phyloP scores from a whole-genome alignment of 352 stramenopile species.

The Globisporangium iwayamae region DNA sequence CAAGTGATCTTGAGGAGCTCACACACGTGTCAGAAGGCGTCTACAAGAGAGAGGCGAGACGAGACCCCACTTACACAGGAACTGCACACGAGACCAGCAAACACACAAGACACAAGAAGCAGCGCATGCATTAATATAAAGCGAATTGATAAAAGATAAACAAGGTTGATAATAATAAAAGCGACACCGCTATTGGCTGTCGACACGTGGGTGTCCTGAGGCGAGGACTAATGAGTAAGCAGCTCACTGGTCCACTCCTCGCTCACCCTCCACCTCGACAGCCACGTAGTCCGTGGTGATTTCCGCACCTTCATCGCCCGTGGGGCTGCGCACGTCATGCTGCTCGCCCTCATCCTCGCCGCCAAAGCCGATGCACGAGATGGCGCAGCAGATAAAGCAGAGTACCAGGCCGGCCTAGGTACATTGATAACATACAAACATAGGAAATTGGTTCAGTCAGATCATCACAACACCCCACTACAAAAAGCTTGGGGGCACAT shows the following conservation, averaged over 20 bases:
- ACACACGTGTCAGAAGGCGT: no score
- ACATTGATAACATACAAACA: background rate
- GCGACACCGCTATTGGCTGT: background rate
- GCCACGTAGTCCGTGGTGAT: conserved; percentile 52
- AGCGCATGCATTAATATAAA: background rate
- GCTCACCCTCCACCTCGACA: conserved; percentile 35
- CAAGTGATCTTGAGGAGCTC: no score
- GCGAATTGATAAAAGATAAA: background rate
- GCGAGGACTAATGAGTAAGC: background rate
- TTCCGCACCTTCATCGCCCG: conserved; percentile 68
- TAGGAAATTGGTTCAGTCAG: background rate
- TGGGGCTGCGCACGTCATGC: conserved; percentile 40
- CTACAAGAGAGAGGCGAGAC: no score
- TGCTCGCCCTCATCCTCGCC: conserved; percentile 32
- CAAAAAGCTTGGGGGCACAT: background rate
- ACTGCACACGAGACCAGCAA: no score
- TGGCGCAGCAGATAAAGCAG: conserved; percentile 77
- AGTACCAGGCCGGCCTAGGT: conserved; percentile 60
- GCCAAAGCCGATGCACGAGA: conserved; percentile 59
- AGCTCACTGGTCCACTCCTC: no score
- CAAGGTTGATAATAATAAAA: background rate
- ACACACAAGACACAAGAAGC: no score
- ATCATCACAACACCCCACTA: background rate
- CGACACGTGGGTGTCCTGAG: background rate
- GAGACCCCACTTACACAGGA: no score